Base-by-base conservation (phyloP, 345 rosid genomes). In the Erucastrum elatum region DNA sequence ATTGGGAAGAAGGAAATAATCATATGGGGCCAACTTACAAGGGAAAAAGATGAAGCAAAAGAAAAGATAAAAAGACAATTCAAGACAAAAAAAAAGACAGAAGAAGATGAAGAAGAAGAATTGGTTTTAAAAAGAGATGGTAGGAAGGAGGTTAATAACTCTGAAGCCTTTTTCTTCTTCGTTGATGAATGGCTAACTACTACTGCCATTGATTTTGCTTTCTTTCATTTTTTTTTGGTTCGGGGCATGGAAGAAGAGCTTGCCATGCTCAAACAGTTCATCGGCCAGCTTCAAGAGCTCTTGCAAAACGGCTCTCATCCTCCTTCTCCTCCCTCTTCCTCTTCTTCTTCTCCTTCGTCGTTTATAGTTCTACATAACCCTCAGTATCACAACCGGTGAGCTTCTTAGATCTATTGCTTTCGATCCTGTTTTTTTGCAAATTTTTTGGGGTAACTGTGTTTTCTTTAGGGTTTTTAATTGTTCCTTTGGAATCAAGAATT, bases 201-300 rank as follows among this genome's bases (percentile, higher is more conserved):
- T 21, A 56, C 37, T 17, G 55, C 55, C 80, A 75, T 75, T 80
- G 76, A 70, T 74, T 44, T 60, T 11, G 16, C 6, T 29, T 6
- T 31, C 72, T 73, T 35, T 35, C 9, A 37, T 41, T 46, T 61
- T 21, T 35, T 35, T 35, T 21, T 21, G 21, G 41, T 31, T 68
- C 44, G 86, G 86, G 89, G 90, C 86, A 94, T 94, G 98, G 97
- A 90, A 89, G 97, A 88, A 89, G 97, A 83, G 84, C 87, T 92
- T 85, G 90, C 91, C 94, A 87, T 92, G 98, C 95, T 94, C 69
- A 88, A 97, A 88, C 98, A 92, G 77, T 88, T 94, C 71, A 90
- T 94, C 86, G 94, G 86, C 84, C 97, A 88, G 97, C 95, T 94
- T 89, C 92, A 88, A 74, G 90, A 90, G 84, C 90, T 87, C 79